Evolutionary conservation across 768 basidiomycete species (phyloP).

Genomic region (Tulasnella sp.): DNA sequence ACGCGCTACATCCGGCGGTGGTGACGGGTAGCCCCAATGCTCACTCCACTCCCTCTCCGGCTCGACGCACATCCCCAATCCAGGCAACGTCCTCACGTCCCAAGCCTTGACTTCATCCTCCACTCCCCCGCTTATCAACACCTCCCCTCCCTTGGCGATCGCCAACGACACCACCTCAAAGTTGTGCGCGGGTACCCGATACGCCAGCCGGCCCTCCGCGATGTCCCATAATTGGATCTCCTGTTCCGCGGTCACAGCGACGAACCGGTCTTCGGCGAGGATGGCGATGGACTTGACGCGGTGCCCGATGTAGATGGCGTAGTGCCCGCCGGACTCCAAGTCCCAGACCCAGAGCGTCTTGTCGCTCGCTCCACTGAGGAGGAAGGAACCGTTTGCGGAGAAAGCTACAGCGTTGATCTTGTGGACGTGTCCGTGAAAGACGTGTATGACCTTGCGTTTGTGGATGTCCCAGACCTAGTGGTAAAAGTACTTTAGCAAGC

Average conservation of each 20-base stretch:
- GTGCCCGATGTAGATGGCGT: neutral
- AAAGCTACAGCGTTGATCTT: neutral
- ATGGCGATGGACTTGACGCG: neutral
- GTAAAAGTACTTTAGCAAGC: neutral
- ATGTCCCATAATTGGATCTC: neutral
- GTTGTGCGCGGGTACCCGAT: neutral
- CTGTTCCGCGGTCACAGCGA: neutral
- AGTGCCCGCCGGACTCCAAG: neutral
- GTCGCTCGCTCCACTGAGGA: neutral
- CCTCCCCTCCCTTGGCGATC: neutral
- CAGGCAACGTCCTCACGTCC: neutral
- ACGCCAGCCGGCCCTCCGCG: neutral
- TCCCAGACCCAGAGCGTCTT: constrained; percentile 8
- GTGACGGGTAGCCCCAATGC: neutral
- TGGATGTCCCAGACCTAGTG: neutral
- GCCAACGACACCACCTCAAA: neutral
- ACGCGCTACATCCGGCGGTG: neutral
- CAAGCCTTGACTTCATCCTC: neutral
- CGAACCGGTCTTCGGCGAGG: neutral
- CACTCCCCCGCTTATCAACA: neutral
- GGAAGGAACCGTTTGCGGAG: neutral
- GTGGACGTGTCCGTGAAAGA: neutral
- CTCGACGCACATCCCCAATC: neutral
- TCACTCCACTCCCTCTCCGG: neutral
- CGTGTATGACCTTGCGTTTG: neutral